Evolutionary conservation across 169 alveolate species (phyloP).

Genomic region (Plasmodium billcollinsi): DNA sequence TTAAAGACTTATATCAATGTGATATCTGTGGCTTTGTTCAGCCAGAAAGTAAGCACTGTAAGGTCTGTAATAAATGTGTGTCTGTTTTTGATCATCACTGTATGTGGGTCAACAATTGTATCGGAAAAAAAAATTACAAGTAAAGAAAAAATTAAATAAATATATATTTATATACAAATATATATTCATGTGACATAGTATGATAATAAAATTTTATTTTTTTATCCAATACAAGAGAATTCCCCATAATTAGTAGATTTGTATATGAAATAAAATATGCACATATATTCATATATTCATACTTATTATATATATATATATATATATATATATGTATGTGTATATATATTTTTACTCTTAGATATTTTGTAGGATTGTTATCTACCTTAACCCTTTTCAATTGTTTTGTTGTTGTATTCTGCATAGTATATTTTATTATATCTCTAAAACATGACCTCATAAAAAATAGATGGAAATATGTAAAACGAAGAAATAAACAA

Average conservation of each 20-base stretch:
- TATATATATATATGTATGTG: neutral
- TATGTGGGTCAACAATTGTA: slow-evolving; percentile 93
- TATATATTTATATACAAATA: neutral
- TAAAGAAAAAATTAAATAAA: slow-evolving; percentile 1
- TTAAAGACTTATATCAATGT: slow-evolving; percentile 71
- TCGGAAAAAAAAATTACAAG: slow-evolving; percentile 88
- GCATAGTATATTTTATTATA: slow-evolving; percentile 29
- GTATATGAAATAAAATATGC: neutral
- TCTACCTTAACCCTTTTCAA: slow-evolving; percentile 37
- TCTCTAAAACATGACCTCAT: slow-evolving; percentile 52
- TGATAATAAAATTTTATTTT: neutral
- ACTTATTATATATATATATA: slow-evolving; percentile 1
- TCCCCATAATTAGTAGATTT: neutral
- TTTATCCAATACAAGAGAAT: neutral
- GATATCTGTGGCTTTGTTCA: slow-evolving; percentile 82
- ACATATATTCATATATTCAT: neutral
- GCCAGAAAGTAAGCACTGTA: slow-evolving; percentile 89
- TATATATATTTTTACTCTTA: slow-evolving; percentile 9
- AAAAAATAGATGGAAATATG: slow-evolving; percentile 54
- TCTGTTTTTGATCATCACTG: slow-evolving; percentile 93
- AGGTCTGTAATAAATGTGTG: slow-evolving; percentile 92
- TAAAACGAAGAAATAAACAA: slow-evolving; percentile 6
- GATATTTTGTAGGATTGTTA: slow-evolving; percentile 66
- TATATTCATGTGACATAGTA: neutral
- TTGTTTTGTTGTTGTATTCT: slow-evolving; percentile 63